Conservation (phyloP, 2,329 filamentous ascomycete genomes). For the Macroventuria anomochaeta region DNA sequence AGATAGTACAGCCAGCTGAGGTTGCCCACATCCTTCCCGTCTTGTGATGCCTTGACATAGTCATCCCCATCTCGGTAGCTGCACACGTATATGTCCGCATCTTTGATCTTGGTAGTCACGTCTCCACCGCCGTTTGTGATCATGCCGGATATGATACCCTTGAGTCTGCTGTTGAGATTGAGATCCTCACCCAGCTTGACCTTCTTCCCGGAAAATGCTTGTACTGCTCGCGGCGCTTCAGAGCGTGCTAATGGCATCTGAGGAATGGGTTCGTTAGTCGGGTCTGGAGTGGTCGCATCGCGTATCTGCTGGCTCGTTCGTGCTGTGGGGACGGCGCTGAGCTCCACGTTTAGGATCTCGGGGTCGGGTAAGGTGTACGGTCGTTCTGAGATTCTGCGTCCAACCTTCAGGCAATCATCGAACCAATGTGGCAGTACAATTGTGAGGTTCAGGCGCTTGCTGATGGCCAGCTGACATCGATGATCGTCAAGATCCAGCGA, state of each 20-base stretch:
- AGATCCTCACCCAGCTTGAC: constrained; percentile 81
- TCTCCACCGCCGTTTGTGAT: constrained; percentile 74
- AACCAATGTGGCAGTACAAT: constrained; percentile 97
- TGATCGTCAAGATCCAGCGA: constrained; percentile 77
- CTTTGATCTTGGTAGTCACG: constrained; percentile 68
- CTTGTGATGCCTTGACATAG: constrained; percentile 77
- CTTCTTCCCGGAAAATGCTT: constrained; percentile 78
- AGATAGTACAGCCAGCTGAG: constrained; percentile 93
- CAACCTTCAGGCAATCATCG: constrained; percentile 92
- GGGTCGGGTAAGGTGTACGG: constrained; percentile 88
- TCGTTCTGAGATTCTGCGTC: constrained; percentile 85
- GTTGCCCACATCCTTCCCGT: constrained; percentile 85
- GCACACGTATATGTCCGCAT: constrained; percentile 85
- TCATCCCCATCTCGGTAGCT: constrained; percentile 82
- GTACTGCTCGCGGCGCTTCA: constrained; percentile 39
- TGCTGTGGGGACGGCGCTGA: constrained; percentile 48
- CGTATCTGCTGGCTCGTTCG: constrained; percentile 54
- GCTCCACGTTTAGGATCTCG: constrained; percentile 66
- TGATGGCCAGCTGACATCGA: constrained; percentile 68
- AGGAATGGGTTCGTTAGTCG: constrained; percentile 30
- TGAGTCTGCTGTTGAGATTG: constrained; percentile 70
- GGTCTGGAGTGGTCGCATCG: constrained; percentile 44
- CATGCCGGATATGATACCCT: constrained; percentile 71
- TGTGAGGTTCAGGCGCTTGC: constrained; percentile 74
- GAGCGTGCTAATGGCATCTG: constrained; percentile 27